phyloP scores from a whole-genome alignment of 2,329 filamentous ascomycete genomes.

The Parastagonospora nodorum region DNA sequence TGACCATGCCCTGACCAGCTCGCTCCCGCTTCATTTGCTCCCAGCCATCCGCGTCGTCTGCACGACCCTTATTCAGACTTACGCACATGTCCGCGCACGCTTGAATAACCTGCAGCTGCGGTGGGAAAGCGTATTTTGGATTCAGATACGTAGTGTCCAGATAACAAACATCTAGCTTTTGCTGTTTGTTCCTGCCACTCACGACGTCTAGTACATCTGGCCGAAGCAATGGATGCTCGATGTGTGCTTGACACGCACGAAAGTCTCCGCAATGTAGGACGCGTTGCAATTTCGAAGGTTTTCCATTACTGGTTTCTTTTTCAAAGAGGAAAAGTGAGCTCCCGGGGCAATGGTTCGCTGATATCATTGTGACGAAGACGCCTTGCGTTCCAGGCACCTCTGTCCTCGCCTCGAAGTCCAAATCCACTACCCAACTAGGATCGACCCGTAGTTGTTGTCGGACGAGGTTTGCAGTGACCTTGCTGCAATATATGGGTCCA shows the following conservation, averaged over 20 bases:
- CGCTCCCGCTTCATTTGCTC: slow-evolving; percentile 61
- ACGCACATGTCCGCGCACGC: slow-evolving; percentile 88
- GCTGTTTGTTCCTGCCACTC: slow-evolving; percentile 73
- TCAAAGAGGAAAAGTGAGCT: slow-evolving; percentile 94
- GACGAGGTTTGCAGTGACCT: slow-evolving; percentile 87
- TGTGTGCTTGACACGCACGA: slow-evolving; percentile 82
- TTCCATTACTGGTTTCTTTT: slow-evolving; percentile 69
- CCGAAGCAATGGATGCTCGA: slow-evolving; percentile 79
- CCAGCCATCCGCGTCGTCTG: slow-evolving; percentile 61
- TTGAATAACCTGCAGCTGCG: slow-evolving; percentile 82
- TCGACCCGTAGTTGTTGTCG: slow-evolving; percentile 84
- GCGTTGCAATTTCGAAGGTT: slow-evolving; percentile 68
- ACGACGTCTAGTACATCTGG: slow-evolving; percentile 74
- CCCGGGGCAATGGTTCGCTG: slow-evolving; percentile 94
- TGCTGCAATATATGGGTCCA: slow-evolving; percentile 95
- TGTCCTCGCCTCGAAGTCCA: slow-evolving; percentile 81
- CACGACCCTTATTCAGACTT: slow-evolving; percentile 70
- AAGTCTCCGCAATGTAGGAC: slow-evolving; percentile 97
- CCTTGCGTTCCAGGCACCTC: slow-evolving; percentile 83
- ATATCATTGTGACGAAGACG: slow-evolving; percentile 89
- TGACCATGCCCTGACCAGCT: slow-evolving; percentile 64
- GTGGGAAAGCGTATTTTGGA: slow-evolving; percentile 92
- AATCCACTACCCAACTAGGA: slow-evolving; percentile 78
- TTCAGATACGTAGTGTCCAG: slow-evolving; percentile 97
- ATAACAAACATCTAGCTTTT: slow-evolving; percentile 94